Conservation (phyloP, 192 early-diverging fungal genomes). For the Coemansia sp. region DNA sequence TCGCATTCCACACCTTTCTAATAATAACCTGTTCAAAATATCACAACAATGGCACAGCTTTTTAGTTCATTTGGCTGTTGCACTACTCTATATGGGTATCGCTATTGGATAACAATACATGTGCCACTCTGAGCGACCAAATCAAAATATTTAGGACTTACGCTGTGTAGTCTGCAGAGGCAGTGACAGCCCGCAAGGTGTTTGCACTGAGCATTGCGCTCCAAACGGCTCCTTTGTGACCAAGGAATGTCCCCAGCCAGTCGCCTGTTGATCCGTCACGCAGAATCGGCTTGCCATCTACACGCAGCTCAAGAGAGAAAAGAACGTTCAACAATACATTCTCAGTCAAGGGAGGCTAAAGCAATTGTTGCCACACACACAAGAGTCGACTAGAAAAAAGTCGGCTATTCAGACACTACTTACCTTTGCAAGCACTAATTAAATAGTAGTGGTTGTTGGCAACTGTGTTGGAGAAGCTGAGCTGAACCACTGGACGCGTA, state of each 20-base stretch:
- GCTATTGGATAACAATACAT: background rate
- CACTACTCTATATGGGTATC: too few relatives aligned
- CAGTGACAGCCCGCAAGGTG: slow-evolving; percentile 80
- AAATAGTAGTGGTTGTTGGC: slow-evolving; percentile 72
- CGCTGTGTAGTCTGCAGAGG: slow-evolving; percentile 90
- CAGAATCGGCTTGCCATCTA: slow-evolving; percentile 83
- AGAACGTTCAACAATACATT: too few relatives aligned
- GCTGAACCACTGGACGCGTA: slow-evolving; percentile 85
- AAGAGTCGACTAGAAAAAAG: background rate
- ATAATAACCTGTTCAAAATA: background rate
- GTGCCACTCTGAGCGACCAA: background rate
- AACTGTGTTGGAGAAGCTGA: slow-evolving; percentile 74
- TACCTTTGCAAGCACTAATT: slow-evolving; percentile 82
- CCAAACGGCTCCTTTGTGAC: slow-evolving; percentile 94
- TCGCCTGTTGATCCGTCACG: slow-evolving; percentile 85
- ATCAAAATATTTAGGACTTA: slow-evolving; percentile 36
- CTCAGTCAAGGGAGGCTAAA: background rate
- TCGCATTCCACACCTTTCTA: slow-evolving; percentile 85
- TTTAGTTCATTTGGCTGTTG: background rate
- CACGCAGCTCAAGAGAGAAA: slow-evolving; percentile 1
- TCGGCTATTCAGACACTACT: slow-evolving; percentile 3
- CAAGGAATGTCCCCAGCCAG: slow-evolving; percentile 89
- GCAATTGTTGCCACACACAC: background rate
- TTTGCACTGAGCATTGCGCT: slow-evolving; percentile 73
- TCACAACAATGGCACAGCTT: too few relatives aligned